These are phyloP conservation scores for Schizonepeta tenuifolia DNA, from an alignment of 257 asterid genomes.

Conservation along the genomic window DNA sequence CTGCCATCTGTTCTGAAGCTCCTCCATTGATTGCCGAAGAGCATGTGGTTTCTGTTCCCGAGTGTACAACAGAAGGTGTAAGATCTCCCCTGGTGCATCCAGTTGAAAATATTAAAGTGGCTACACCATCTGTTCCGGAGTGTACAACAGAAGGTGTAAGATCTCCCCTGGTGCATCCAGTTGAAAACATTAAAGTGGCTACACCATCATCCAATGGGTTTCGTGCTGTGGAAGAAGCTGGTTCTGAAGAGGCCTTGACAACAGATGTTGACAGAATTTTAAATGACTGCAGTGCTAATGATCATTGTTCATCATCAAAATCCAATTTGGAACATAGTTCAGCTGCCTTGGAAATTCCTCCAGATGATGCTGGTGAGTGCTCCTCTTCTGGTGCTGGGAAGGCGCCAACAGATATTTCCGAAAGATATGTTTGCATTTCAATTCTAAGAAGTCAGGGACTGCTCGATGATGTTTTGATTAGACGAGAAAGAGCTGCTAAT, in stretches of 20 bases:
- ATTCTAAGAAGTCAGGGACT: constrained; percentile 64
- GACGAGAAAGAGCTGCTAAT: constrained; percentile 38
- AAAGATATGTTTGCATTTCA: constrained; percentile 62
- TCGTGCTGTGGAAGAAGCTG: constrained; percentile 40
- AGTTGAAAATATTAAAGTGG: constrained; percentile 38
- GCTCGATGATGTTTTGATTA: constrained; percentile 43
- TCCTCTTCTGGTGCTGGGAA: constrained; percentile 71
- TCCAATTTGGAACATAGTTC: constrained; percentile 54
- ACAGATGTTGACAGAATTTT: constrained; percentile 40
- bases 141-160: too few relatives aligned
- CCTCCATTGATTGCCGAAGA: constrained; percentile 47
- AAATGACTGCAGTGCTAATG: constrained; percentile 42
- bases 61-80: constrained; percentile 41
- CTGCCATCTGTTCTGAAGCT: constrained; percentile 52
- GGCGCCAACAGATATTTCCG: constrained; percentile 56
- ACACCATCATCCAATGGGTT: constrained; percentile 45
- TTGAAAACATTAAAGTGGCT: constrained; percentile 37
- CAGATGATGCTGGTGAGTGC: constrained; percentile 65
- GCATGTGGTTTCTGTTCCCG: constrained; percentile 36
- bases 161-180: constrained; percentile 36
- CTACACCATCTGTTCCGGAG: constrained; percentile 44
- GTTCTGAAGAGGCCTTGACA: constrained; percentile 52
- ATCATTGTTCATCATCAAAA: constrained; percentile 70
- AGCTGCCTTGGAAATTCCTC: constrained; percentile 46
- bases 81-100: constrained; percentile 34